phyloP scores from a whole-genome alignment of 2,329 filamentous ascomycete species.

The Aureobasidium vineae region DNA sequence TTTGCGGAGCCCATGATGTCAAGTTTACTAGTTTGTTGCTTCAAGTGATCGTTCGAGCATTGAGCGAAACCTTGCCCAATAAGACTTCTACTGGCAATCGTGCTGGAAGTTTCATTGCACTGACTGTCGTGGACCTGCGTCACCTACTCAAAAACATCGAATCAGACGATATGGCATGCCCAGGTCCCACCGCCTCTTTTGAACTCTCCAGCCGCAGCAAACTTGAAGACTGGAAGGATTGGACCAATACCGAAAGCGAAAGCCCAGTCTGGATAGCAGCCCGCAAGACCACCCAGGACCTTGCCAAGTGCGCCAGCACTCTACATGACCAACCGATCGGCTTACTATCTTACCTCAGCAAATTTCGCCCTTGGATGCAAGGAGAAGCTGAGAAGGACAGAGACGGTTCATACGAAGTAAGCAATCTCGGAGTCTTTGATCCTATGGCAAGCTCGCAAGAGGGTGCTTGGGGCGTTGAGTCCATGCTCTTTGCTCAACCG shows the following conservation, averaged over 20 bases:
- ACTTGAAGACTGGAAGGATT: constrained; percentile 28
- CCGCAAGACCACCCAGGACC: constrained; percentile 35
- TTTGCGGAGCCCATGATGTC: constrained; percentile 38
- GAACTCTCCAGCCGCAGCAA: background rate
- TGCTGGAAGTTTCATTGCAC: constrained; percentile 40
- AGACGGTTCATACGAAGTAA: constrained; percentile 49
- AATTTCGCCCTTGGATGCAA: constrained; percentile 44
- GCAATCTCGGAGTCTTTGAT: constrained; percentile 47
- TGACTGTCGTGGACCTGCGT: constrained; percentile 47
- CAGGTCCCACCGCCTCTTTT: background rate
- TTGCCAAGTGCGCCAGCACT: constrained; percentile 38
- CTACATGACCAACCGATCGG: constrained; percentile 46
- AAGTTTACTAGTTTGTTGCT: constrained; percentile 47
- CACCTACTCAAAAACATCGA: background rate
- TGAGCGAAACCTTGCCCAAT: constrained; percentile 30
- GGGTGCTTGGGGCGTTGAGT: constrained; percentile 33
- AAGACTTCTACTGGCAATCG: background rate
- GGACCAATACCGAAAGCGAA: background rate
- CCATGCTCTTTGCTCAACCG: constrained; percentile 49
- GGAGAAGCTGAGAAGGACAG: constrained; percentile 42
- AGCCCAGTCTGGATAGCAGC: constrained; percentile 39
- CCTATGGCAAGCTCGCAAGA: constrained; percentile 8
- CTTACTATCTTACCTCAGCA: constrained; percentile 45
- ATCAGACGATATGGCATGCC: background rate
- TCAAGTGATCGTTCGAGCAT: constrained; percentile 42